Conservation (phyloP, 805 yeast species). For the Starmerella vaccinii region DNA sequence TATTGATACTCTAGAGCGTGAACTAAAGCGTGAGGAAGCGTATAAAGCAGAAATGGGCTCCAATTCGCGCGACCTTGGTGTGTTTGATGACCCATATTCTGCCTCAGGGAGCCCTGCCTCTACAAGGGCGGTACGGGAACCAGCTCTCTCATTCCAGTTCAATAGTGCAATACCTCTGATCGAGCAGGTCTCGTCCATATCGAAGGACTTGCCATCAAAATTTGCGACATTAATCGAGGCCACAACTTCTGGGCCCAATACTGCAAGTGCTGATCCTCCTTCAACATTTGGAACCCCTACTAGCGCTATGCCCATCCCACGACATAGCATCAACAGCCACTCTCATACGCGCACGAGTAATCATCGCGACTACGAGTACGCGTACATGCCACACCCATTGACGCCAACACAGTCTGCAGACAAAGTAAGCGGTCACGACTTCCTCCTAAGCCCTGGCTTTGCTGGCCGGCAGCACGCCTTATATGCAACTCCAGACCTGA, state of each 20-base stretch:
- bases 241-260: background rate
- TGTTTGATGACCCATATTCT: background rate
- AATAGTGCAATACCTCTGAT: constrained; percentile 34
- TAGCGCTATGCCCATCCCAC: background rate
- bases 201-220: background rate
- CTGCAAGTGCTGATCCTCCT: background rate
- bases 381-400: background rate
- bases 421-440: background rate
- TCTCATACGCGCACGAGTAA: background rate
- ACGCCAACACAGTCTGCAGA: background rate
- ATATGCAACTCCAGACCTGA: background rate
- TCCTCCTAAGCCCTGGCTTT: background rate
- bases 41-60: background rate
- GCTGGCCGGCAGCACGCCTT: background rate
- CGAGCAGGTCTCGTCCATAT: constrained; percentile 27
- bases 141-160: constrained; percentile 64
- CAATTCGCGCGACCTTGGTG: constrained; percentile 11
- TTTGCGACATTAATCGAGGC: background rate
- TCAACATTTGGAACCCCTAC: background rate
- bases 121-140: constrained; percentile 60
- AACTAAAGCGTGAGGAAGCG: constrained; percentile 35
- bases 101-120: constrained; percentile 32
- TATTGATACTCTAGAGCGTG: constrained; percentile 87
- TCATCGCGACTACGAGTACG: background rate
- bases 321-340: background rate